phyloP scores from a whole-genome alignment of 495 filamentous ascomycete genomes.

The Jackrogersella minutella region DNA sequence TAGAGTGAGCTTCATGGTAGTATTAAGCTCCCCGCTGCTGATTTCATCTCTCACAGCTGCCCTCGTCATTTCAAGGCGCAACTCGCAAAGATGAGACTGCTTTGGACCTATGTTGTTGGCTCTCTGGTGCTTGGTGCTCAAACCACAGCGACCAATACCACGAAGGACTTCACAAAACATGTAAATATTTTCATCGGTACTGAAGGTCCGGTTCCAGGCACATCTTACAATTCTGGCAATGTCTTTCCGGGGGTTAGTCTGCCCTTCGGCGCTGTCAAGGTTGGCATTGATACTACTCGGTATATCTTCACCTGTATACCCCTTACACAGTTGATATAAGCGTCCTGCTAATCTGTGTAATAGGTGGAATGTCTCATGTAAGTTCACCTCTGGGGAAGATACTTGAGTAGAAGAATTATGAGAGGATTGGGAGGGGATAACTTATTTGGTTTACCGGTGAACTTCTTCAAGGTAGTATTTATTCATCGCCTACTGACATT shows the following conservation, averaged over 20 bases:
- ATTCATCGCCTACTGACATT: not conserved
- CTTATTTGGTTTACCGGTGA: too few relatives aligned
- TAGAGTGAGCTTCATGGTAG: not conserved
- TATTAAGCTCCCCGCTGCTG: not conserved
- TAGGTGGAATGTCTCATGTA: conserved; percentile 31
- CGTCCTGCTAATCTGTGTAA: conserved; percentile 47
- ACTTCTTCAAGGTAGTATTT: not conserved
- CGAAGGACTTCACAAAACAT: conserved; percentile 30
- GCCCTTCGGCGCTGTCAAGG: conserved; percentile 73
- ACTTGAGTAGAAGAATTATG: not conserved
- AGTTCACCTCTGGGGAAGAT: not conserved
- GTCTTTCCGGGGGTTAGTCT: conserved; percentile 69
- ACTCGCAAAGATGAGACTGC: conserved; percentile 7
- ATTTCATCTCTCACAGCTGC: not conserved
- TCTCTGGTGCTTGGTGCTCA: conserved; percentile 1
- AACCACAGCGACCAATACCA: not conserved
- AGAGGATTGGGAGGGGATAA: not conserved
- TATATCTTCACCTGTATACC: not conserved
- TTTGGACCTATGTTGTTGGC: not conserved
- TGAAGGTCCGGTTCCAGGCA: conserved; percentile 17
- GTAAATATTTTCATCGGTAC: conserved; percentile 42
- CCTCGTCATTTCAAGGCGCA: not conserved
- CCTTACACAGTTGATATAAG: conserved; percentile 19
- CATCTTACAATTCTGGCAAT: conserved; percentile 60
- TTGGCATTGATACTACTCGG: conserved; percentile 65